Evolutionary conservation across 2,329 filamentous ascomycete genomes (phyloP).

Genomic region (Passalora sequoiae): DNA sequence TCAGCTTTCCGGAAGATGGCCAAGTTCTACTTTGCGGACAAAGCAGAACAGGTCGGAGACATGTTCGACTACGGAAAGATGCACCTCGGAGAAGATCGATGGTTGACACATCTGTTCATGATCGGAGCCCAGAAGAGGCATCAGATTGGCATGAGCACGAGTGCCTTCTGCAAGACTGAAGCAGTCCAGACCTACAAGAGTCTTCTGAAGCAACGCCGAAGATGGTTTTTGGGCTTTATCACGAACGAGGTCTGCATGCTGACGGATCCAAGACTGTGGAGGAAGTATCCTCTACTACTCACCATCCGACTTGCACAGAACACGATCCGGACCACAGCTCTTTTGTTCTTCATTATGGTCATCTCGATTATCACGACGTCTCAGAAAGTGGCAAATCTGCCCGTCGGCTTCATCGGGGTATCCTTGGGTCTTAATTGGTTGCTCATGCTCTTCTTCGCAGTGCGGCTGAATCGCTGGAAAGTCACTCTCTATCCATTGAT

Average conservation of each 20-base stretch:
- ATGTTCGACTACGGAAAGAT: constrained; percentile 96
- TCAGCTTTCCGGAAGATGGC: constrained; percentile 96
- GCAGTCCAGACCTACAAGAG: constrained; percentile 83
- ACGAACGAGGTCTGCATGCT: constrained; percentile 98
- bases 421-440: constrained; percentile 90
- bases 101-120: constrained; percentile 98
- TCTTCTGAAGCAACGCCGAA: constrained; percentile 85
- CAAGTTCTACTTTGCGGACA: constrained; percentile 97
- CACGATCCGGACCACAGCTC: constrained; percentile 87
- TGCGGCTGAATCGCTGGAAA: constrained; percentile 82
- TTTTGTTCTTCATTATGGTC: constrained; percentile 91
- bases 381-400: constrained; percentile 70
- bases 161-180: constrained; percentile 97
- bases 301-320: constrained; percentile 90
- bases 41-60: constrained; percentile 90
- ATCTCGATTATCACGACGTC: constrained; percentile 80
- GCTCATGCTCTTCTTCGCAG: constrained; percentile 93
- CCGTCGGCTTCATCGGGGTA: constrained; percentile 87
- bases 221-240: constrained; percentile 97
- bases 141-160: constrained; percentile 96
- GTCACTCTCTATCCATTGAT: constrained; percentile 92
- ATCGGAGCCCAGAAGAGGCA: constrained; percentile 88
- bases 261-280: constrained; percentile 89
- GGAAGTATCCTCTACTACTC: constrained; percentile 78
- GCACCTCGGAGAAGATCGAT: constrained; percentile 90